These are phyloP conservation scores for Lagerstroemia speciosa DNA, from an alignment of 345 rosid species.

Conservation along the genomic window DNA sequence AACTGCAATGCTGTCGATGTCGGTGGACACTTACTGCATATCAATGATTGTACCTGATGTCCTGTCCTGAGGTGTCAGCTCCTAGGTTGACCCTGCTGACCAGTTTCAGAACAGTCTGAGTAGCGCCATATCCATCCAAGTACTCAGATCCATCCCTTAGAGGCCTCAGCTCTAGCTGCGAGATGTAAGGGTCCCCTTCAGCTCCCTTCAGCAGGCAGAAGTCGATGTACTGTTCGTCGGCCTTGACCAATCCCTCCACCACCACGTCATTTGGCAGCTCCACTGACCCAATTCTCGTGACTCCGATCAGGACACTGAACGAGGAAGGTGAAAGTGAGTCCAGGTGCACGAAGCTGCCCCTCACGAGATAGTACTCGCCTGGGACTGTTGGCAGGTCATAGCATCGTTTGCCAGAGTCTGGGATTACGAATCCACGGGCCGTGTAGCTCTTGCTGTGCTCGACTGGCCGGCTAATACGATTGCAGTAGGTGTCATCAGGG, in stretches of 20 bases:
- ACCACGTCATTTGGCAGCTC: constrained; percentile 12
- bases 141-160: constrained; percentile 24
- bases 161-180: constrained; percentile 45
- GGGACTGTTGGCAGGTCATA: constrained; percentile 27
- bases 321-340: constrained; percentile 9
- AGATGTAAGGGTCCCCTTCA: constrained; percentile 38
- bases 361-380: constrained; percentile 34
- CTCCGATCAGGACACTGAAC: constrained; percentile 31
- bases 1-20: too few species aligned
- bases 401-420: constrained; percentile 35
- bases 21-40: too few species aligned
- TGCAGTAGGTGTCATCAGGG: constrained; percentile 24
- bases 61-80: constrained; percentile 22
- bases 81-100: constrained; percentile 36
- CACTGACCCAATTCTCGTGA: constrained; percentile 27
- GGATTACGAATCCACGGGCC: constrained; percentile 26
- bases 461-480: constrained; percentile 11
- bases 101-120: constrained; percentile 30
- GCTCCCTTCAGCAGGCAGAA: constrained; percentile 31
- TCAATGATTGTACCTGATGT: constrained; percentile 27
- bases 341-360: constrained; percentile 28
- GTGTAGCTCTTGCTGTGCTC: constrained; percentile 9
- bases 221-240: constrained; percentile 20
- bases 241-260: constrained; percentile 44
- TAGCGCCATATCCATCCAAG: constrained; percentile 15